Conservation (phyloP, 352 stramenopile species). For the Phytophthora pseudosyringae region DNA sequence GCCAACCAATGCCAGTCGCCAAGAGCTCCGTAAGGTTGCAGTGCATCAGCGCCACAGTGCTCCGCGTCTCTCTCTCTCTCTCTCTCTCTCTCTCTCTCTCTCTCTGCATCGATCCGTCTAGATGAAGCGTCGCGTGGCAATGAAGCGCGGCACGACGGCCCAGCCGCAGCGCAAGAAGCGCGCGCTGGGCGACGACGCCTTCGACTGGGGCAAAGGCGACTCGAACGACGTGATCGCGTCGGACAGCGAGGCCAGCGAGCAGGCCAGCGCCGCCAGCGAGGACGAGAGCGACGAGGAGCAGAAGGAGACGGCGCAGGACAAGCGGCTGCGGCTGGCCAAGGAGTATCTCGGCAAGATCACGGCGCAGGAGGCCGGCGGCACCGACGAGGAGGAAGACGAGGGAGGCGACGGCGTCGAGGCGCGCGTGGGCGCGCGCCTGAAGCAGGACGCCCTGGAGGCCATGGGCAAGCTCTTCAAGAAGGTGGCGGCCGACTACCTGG, state of each 20-base stretch:
- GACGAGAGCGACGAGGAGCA: constrained; percentile 59
- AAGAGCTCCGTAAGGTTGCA: constrained; percentile 6
- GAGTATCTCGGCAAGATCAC: constrained; percentile 89
- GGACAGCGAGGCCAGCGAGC: constrained; percentile 69
- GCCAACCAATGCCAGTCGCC: constrained; percentile 38
- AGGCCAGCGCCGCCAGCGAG: constrained; percentile 19
- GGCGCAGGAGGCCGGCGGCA: constrained; percentile 55
- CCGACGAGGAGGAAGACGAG: constrained; percentile 42
- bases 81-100: not conserved
- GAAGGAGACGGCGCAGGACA: constrained; percentile 89
- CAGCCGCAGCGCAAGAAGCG: constrained; percentile 64
- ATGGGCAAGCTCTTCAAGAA: constrained; percentile 91
- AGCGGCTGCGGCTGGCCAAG: constrained; percentile 89
- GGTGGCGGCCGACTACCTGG: constrained; percentile 73
- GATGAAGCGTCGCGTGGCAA: constrained; percentile 47
- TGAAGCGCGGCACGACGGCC: constrained; percentile 63
- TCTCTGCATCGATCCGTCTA: not conserved
- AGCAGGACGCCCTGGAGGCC: constrained; percentile 85
- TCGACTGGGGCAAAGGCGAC: constrained; percentile 71
- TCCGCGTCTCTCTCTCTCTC: not conserved
- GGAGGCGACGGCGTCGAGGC: constrained; percentile 64
- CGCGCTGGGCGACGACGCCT: constrained; percentile 78
- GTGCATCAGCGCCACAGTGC: not conserved
- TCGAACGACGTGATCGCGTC: constrained; percentile 69
- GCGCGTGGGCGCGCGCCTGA: constrained; percentile 75